These are phyloP conservation scores for Podosphaera fusca DNA, from an alignment of 2,329 filamentous ascomycete species.

Conservation along the genomic window DNA sequence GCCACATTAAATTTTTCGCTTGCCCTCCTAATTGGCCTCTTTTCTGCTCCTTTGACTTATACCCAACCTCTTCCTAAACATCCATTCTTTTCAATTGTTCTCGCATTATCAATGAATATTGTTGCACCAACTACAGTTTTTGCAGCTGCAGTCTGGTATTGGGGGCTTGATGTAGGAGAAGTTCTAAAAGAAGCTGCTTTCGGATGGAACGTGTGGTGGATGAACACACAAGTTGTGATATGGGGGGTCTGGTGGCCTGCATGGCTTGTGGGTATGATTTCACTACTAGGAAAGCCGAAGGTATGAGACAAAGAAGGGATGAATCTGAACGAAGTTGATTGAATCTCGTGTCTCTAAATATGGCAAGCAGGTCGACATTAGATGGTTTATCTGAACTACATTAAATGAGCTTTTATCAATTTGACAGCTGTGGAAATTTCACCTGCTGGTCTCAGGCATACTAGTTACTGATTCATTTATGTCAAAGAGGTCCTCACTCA, in stretches of 20 bases:
- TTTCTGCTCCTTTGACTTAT: slow-evolving; percentile 63
- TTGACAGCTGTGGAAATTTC: no score
- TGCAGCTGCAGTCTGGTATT: slow-evolving; percentile 24
- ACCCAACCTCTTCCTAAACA: slow-evolving; percentile 25
- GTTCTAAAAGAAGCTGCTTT: slow-evolving; percentile 55
- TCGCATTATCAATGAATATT: slow-evolving; percentile 29
- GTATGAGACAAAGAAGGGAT: no score
- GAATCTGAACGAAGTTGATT: no score
- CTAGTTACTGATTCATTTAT: no score
- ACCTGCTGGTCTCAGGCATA: no score
- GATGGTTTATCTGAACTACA: no score
- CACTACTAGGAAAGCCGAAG: slow-evolving; percentile 23
- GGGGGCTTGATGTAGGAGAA: slow-evolving; percentile 26
- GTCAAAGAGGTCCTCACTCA: no score
- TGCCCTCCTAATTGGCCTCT: slow-evolving; percentile 60
- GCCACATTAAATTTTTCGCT: slow-evolving; percentile 93
- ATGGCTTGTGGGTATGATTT: slow-evolving; percentile 46
- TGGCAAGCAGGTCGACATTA: no score
- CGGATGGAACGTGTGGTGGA: slow-evolving; percentile 71
- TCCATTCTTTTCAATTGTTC: slow-evolving; percentile 20
- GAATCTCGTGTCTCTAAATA: no score
- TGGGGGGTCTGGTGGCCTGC: slow-evolving; percentile 94
- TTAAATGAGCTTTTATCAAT: no score
- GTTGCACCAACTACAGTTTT: slow-evolving; percentile 36
- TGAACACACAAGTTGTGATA: slow-evolving; percentile 75